A percentile compares a stretch with the other conserved stretches of the same genome.
Evolutionary conservation across 2,329 filamentous ascomycete genomes (phyloP).

Genomic region (Ophiostoma montium): DNA sequence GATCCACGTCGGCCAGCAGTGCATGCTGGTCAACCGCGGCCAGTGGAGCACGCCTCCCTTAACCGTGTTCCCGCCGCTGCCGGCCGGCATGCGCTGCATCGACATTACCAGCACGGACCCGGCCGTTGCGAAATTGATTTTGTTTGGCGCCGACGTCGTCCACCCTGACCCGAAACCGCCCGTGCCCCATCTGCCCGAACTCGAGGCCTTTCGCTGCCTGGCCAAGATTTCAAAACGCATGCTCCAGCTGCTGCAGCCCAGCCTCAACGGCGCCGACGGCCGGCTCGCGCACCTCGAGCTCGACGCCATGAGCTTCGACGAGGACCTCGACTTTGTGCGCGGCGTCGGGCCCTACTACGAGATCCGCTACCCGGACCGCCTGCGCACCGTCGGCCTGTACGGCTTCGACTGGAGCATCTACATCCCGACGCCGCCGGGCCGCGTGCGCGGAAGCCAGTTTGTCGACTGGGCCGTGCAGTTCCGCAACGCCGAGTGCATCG

Average conservation of each 20-base stretch:
- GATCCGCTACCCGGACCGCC: constrained; percentile 1
- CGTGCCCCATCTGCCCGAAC: not conserved
- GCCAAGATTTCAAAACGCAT: not conserved
- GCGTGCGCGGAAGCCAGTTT: constrained; percentile 2
- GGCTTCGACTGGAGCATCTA: constrained; percentile 8
- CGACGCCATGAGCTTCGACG: too few relatives aligned
- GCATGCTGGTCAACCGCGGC: too few relatives aligned
- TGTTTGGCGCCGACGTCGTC: not conserved
- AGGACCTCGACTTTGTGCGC: not conserved
- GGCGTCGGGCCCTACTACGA: not conserved
- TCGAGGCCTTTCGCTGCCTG: constrained; percentile 8
- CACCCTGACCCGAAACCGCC: too few relatives aligned
- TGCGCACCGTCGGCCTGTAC: constrained; percentile 10
- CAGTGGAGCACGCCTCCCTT: too few relatives aligned
- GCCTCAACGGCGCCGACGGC: not conserved
- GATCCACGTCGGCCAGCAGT: constrained; percentile 5
- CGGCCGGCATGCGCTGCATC: constrained; percentile 7
- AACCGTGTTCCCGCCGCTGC: constrained; percentile 7
- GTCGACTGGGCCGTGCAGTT: constrained; percentile 12
- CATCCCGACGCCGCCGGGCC: not conserved
- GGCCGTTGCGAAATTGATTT: not conserved
- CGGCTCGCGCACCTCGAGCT: constrained; percentile 6
- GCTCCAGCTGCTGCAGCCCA: constrained; percentile 3
- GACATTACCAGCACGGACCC: constrained; percentile 3
- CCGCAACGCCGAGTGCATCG: constrained; percentile 4